phyloP scores from a whole-genome alignment of 225 moss, liverwort and hornwort genomes.

The Thuidium tamariscinum region DNA sequence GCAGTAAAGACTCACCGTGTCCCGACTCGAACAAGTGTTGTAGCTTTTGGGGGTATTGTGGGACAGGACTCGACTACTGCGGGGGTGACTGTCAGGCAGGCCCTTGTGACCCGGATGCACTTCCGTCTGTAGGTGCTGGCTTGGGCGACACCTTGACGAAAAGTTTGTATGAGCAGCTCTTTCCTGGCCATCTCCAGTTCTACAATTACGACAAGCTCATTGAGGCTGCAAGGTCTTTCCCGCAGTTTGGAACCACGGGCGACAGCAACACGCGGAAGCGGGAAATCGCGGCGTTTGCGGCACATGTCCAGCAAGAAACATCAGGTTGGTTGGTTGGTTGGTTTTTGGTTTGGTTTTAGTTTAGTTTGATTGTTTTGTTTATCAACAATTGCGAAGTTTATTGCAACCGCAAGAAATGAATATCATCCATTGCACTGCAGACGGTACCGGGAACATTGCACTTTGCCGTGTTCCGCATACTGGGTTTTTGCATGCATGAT shows the following conservation, averaged over 20 bases:
- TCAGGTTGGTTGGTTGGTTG: not conserved
- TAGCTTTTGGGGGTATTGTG: slow-evolving; percentile 11
- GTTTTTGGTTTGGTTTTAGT: not conserved
- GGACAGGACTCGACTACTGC: not conserved
- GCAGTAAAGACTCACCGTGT: too few species aligned
- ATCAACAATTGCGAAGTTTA: not conserved
- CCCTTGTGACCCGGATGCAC: slow-evolving; percentile 1
- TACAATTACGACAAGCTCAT: slow-evolving; percentile 21
- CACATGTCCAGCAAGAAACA: slow-evolving; percentile 33
- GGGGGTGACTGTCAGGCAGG: not conserved
- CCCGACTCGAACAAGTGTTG: not conserved
- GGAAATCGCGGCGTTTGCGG: slow-evolving; percentile 46
- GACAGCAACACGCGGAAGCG: not conserved
- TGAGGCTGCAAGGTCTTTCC: slow-evolving; percentile 10
- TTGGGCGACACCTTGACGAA: slow-evolving; percentile 10
- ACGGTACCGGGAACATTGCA: too few species aligned
- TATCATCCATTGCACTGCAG: not conserved
- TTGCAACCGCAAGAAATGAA: not conserved
- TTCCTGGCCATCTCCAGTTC: slow-evolving; percentile 1
- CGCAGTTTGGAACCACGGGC: slow-evolving; percentile 27
- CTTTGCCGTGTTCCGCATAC: not conserved
- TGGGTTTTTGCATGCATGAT: too few species aligned
- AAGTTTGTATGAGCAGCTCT: slow-evolving; percentile 8
- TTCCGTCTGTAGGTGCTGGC: not conserved
- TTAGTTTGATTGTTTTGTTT: not conserved